Evolutionary conservation across 2,329 filamentous ascomycete genomes (phyloP), one percentile per base, ranked within the genome.

Genomic region (Neoascochyta sp.): DNA sequence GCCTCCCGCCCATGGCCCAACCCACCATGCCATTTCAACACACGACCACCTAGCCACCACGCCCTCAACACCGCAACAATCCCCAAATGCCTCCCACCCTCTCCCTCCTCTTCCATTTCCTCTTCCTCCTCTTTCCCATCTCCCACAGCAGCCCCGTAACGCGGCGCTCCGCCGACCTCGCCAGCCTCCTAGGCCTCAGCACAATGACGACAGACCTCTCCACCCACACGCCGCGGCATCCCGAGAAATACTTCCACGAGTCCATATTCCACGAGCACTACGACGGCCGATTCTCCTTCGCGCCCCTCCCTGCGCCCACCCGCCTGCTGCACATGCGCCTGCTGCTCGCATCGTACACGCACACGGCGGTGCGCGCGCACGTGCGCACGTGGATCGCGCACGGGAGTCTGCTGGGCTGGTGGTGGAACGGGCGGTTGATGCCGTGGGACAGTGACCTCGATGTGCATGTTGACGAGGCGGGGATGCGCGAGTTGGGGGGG

Each of bases 311-410:
- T 3, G 65, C 70, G 22, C 59, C 70, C n/a, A 60, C 71, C 24
- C 69, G 71, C 15, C 58, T 62, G 13, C 53, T 61, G 9, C 65
- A 74, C 36, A 64, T 80, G 11, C 68, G 65, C 12, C 61, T 67
- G 2, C 60, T 80, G 19, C 65, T 78, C 37, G 70, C 69, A 42
- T 71, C 74, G 2, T 80, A 79, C 44, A 63, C 78, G 3, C 57
- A 64, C 1, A 74, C 73, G 5, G 79, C 79, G 75, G 59, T 67
- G 22, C 65, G 71, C 28, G 67, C 79, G 17, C 70, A 73, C 9
- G 69, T 70, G 4, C 71, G 77, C 42, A 80, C 76, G 7, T 80
- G 76, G 76, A 71, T 80, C 34, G 78, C 79, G 73, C 76, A 80
- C 43, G 76, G 76, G 9, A 73, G 71, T 5, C 57, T 80, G 22